Percentiles rank a stretch among this genome's conserved stretches.
These are phyloP conservation scores for Daldinia bambusicola DNA, from an alignment of 495 filamentous ascomycete species.

Conservation along the genomic window DNA sequence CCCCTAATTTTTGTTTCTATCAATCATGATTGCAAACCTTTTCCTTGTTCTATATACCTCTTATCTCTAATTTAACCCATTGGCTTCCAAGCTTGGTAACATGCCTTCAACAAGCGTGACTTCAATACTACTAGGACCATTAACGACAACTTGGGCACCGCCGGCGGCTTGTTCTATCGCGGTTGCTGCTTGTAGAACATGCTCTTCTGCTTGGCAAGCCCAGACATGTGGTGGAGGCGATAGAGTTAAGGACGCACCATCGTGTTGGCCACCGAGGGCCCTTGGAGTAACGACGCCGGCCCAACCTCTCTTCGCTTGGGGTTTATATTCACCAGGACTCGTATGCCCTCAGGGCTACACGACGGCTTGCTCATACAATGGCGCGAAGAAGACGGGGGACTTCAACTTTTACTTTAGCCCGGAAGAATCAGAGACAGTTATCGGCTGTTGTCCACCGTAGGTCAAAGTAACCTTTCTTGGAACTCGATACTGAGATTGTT, in stretches of 20 bases:
- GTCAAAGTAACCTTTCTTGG: not conserved
- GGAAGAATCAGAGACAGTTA: conserved; percentile 13
- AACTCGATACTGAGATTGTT: conserved; percentile 4
- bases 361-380: conserved; percentile 25
- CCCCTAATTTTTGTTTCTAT: not conserved
- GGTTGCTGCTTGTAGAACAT: conserved; percentile 6
- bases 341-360: conserved; percentile 21
- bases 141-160: conserved; percentile 21
- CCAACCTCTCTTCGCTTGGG: conserved; percentile 12
- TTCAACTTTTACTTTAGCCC: conserved; percentile 18
- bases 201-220: conserved; percentile 10
- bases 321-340: conserved; percentile 18
- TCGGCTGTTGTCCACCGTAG: conserved; percentile 28
- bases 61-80: not conserved
- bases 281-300: not conserved
- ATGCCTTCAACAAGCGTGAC: not conserved
- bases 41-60: not conserved
- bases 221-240: conserved; percentile 7
- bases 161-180: conserved; percentile 14
- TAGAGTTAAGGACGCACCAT: not conserved
- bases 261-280: conserved; percentile 22
- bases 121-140: conserved; percentile 1
- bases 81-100: not conserved
- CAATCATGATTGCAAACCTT: not conserved
- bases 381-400: conserved; percentile 8